Evolutionary conservation across 31 red algal species (phyloP).

Genomic region (Porphyra umbilicalis): DNA sequence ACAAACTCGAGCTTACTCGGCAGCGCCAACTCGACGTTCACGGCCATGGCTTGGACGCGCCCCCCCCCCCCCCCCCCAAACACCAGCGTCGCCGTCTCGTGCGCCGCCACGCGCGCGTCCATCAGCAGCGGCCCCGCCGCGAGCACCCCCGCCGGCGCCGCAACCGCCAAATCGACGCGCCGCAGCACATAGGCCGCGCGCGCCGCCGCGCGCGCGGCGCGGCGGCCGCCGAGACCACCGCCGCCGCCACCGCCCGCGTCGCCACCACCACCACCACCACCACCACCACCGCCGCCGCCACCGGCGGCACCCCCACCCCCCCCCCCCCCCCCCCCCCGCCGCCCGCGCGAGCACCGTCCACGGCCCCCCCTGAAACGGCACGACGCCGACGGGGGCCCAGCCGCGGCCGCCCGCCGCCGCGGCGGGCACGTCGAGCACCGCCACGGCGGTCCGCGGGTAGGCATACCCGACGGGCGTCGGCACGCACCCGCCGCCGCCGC

Average conservation of each 20-base stretch:
- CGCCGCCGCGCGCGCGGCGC: neutral
- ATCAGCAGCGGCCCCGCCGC: neutral
- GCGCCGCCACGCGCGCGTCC: neutral
- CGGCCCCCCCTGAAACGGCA: neutral
- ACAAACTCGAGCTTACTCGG: neutral
- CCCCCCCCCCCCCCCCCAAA: neutral
- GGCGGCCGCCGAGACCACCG: neutral
- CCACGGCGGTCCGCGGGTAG: neutral
- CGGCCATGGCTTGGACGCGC: neutral
- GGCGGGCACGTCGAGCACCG: neutral
- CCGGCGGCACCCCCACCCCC: neutral
- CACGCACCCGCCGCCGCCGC: neutral
- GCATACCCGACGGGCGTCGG: neutral
- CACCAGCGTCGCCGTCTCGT: neutral
- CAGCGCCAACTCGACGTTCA: neutral
- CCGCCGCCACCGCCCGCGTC: neutral
- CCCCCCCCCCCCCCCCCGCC: neutral
- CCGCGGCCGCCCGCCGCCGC: neutral
- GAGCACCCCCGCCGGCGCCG: neutral
- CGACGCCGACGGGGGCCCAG: neutral
- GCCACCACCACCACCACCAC: neutral
- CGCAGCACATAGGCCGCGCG: neutral
- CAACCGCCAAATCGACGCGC: neutral
- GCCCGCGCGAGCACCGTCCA: neutral
- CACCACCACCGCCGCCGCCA: neutral